Conservation (phyloP, 768 basidiomycete genomes). For the Serendipita vermifera region DNA sequence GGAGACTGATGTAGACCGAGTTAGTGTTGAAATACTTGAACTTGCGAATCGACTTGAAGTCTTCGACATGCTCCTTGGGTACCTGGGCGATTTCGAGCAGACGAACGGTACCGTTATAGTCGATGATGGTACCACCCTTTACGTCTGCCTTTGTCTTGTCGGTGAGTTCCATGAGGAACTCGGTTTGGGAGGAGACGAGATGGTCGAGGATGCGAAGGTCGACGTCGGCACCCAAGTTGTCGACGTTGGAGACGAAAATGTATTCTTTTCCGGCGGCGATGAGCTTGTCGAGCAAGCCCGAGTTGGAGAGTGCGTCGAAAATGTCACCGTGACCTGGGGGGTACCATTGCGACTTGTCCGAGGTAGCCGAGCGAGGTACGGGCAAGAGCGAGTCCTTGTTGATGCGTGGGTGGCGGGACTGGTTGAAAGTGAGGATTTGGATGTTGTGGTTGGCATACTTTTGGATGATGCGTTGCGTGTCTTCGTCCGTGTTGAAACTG, state of each 20-base stretch:
- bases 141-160: conserved; percentile 93
- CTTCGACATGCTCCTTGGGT: conserved; percentile 82
- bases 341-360: conserved; percentile 91
- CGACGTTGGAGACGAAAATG: conserved; percentile 94
- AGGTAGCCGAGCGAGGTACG: conserved; percentile 58
- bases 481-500: conserved; percentile 96
- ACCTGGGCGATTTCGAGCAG: conserved; percentile 92
- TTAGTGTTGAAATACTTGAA: conserved; percentile 93
- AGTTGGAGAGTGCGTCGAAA: conserved; percentile 84
- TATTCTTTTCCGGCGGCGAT: conserved; percentile 90
- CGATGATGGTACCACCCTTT: conserved; percentile 81
- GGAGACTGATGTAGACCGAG: conserved; percentile 53
- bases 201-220: conserved; percentile 75
- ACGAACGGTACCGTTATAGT: conserved; percentile 79
- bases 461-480: conserved; percentile 91
- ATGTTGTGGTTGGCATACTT: conserved; percentile 94
- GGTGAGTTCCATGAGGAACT: conserved; percentile 92
- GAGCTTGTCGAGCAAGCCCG: conserved; percentile 81
- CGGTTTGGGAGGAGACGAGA: conserved; percentile 68
- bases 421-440: conserved; percentile 84
- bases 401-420: conserved; percentile 89
- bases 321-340: conserved; percentile 95
- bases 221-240: conserved; percentile 87
- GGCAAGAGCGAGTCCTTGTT: conserved; percentile 80
- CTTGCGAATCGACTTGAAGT: conserved; percentile 83